Evolutionary conservation across 2,329 filamentous ascomycete species (phyloP).

Genomic region (Fusarium denticulatum): DNA sequence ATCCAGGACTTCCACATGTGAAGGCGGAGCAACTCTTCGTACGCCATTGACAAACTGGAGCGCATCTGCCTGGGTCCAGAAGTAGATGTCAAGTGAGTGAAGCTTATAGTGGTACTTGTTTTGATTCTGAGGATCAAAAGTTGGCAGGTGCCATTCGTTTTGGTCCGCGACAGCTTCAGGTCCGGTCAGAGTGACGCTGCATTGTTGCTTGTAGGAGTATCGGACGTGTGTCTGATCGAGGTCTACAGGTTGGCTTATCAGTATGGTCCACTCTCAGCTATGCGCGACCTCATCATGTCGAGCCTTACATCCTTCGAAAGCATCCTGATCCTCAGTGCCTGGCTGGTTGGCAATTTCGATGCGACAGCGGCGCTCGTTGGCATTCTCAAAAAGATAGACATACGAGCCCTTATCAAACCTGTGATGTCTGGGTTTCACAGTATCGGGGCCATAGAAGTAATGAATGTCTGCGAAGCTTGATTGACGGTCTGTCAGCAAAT

Average conservation of each 20-base stretch:
- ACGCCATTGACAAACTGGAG: slow-evolving; percentile 75
- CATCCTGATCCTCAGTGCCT: slow-evolving; percentile 80
- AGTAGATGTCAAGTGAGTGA: slow-evolving; percentile 80
- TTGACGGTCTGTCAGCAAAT: slow-evolving; percentile 13
- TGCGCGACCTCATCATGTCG: slow-evolving; percentile 8
- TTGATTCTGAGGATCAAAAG: slow-evolving; percentile 76
- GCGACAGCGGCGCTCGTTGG: slow-evolving; percentile 71
- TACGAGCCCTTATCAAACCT: slow-evolving; percentile 84
- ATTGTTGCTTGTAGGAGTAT: slow-evolving; percentile 80
- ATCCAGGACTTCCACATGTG: slow-evolving; percentile 71
- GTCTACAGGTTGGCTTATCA: slow-evolving; percentile 55
- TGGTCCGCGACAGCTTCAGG: slow-evolving; percentile 60
- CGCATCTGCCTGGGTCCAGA: slow-evolving; percentile 80
- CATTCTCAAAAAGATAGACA: slow-evolving; percentile 82
- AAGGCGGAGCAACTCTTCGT: slow-evolving; percentile 69
- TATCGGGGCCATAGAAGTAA: slow-evolving; percentile 79
- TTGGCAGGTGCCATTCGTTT: slow-evolving; percentile 79
- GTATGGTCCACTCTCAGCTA: neutral
- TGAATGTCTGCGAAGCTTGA: slow-evolving; percentile 79
- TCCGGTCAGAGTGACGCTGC: slow-evolving; percentile 73
- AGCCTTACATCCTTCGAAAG: slow-evolving; percentile 77
- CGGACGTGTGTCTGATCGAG: slow-evolving; percentile 71
- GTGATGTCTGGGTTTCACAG: slow-evolving; percentile 76
- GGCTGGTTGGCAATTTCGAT: slow-evolving; percentile 81
- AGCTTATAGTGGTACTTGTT: slow-evolving; percentile 83